Conservation (phyloP, 179 eudicot species). For the Patellifolia procumbens region DNA sequence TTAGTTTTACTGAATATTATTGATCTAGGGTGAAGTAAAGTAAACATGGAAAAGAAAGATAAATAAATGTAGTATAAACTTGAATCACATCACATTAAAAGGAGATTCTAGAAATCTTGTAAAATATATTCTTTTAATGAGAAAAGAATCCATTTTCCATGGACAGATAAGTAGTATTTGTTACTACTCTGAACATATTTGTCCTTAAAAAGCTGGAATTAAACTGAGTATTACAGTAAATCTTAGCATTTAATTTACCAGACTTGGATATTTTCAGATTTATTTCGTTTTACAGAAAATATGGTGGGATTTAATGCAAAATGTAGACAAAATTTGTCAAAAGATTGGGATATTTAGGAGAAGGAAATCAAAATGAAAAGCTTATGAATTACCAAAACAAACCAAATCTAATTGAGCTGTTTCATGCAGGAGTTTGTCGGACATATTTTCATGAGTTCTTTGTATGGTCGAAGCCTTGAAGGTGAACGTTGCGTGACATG, state of each 20-base stretch:
- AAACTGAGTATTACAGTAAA: too few relatives aligned
- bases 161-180: constrained; percentile 12
- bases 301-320: constrained; percentile 23
- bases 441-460: constrained; percentile 15
- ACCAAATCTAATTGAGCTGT: constrained; percentile 28
- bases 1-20: too few relatives aligned
- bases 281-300: constrained; percentile 10
- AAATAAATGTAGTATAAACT: constrained; percentile 23
- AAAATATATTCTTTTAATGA: constrained; percentile 15
- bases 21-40: too few relatives aligned
- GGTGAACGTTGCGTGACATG: constrained; percentile 10
- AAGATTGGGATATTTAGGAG: constrained; percentile 12
- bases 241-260: too few relatives aligned
- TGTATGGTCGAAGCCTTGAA: not conserved
- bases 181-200: constrained; percentile 15
- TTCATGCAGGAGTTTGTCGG: constrained; percentile 27
- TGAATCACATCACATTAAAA: constrained; percentile 16
- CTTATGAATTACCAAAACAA: constrained; percentile 10
- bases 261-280: constrained; percentile 7
- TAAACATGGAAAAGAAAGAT: constrained; percentile 19
- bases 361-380: not conserved
- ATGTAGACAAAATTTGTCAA: constrained; percentile 4
- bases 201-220: not conserved
- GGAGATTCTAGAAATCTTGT: constrained; percentile 21
- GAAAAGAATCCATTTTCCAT: constrained; percentile 9